phyloP scores from a whole-genome alignment of 768 basidiomycete species.

The Pholiota conissans region DNA sequence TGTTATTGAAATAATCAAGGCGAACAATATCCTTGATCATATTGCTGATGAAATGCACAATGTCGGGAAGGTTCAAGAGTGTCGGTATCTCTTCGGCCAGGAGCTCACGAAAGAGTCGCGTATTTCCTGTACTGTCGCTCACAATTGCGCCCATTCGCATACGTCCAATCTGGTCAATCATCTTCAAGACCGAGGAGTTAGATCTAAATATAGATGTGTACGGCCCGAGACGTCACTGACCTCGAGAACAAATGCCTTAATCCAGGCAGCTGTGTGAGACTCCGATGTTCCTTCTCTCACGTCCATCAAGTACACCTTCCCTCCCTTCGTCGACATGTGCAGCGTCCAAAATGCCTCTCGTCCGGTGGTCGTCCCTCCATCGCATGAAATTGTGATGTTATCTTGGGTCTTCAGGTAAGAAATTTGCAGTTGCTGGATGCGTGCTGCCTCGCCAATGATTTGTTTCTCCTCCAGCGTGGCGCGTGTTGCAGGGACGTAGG shows the following conservation, averaged over 20 bases:
- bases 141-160: constrained; percentile 20
- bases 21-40: background rate
- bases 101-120: constrained; percentile 11
- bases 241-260: constrained; percentile 15
- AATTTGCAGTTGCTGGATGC: constrained; percentile 6
- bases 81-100: constrained; percentile 14
- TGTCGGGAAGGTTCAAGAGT: constrained; percentile 22
- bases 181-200: constrained; percentile 5
- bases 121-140: constrained; percentile 30
- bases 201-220: background rate
- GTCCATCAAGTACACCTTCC: constrained; percentile 27
- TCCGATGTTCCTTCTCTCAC: constrained; percentile 24
- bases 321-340: constrained; percentile 28
- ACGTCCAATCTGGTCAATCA: constrained; percentile 18
- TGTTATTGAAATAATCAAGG: constrained; percentile 1
- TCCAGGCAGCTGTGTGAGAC: constrained; percentile 27
- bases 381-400: constrained; percentile 21
- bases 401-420: constrained; percentile 12
- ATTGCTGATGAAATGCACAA: constrained; percentile 22
- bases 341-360: constrained; percentile 28
- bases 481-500: constrained; percentile 9
- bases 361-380: constrained; percentile 19
- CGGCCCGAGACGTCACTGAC: constrained; percentile 5
- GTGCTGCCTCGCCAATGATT: constrained; percentile 16
- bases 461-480: constrained; percentile 16